Evolutionary conservation across 2,329 filamentous ascomycete species (phyloP).

Genomic region (Paracoccidioides brasiliensis): DNA sequence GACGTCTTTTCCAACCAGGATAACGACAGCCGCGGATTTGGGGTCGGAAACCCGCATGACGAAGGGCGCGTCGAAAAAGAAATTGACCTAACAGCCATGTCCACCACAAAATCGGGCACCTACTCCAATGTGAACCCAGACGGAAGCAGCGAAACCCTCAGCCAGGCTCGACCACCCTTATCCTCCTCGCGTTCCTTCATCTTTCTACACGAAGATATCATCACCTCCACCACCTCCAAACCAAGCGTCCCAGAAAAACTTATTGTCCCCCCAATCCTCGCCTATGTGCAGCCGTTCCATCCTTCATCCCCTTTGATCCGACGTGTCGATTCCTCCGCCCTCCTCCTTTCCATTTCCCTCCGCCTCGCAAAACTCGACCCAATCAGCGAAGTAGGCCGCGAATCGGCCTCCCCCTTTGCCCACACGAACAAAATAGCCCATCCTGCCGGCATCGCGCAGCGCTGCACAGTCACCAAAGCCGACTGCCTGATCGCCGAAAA

Average conservation of each 20-base stretch:
- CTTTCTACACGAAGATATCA: constrained; percentile 7
- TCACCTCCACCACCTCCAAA: constrained; percentile 6
- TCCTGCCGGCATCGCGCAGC: constrained; percentile 64
- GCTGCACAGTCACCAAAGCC: constrained; percentile 66
- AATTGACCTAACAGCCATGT: constrained; percentile 41
- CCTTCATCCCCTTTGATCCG: constrained; percentile 55
- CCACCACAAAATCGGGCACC: constrained; percentile 35
- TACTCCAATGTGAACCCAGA: constrained; percentile 5
- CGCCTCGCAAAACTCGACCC: constrained; percentile 67
- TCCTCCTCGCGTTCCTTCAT: constrained; percentile 7
- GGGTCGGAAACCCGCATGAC: constrained; percentile 25
- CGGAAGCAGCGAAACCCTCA: constrained; percentile 7
- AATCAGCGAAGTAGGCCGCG: constrained; percentile 38
- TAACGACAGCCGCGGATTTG: constrained; percentile 28
- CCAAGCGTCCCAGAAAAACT: constrained; percentile 18
- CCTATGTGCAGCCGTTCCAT: constrained; percentile 56
- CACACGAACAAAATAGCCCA: constrained; percentile 71
- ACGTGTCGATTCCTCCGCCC: constrained; percentile 73
- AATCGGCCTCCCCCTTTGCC: constrained; percentile 57
- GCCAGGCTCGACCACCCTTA: constrained; percentile 8
- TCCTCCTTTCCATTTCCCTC: constrained; percentile 70
- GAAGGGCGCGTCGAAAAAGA: constrained; percentile 37
- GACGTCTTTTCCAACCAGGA: constrained; percentile 45
- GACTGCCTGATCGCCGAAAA: constrained; percentile 82
- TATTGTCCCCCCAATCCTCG: constrained; percentile 59